Evolutionary conservation across 1,139 yeast species (phyloP), one percentile per base, ranked within the genome.

Genomic region (Candida tunisiensis): DNA sequence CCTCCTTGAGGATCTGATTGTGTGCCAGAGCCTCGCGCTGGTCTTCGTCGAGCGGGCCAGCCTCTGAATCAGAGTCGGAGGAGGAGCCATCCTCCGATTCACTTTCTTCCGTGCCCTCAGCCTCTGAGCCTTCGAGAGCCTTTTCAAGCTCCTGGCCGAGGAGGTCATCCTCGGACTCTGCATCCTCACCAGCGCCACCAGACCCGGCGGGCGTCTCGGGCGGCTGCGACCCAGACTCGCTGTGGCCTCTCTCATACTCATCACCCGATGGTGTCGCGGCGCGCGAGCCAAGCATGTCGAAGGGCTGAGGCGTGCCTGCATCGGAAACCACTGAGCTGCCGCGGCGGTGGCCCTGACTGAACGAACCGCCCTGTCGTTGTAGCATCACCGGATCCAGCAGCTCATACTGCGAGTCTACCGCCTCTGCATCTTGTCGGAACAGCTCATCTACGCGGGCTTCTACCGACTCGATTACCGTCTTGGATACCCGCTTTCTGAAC

Each of bases 401-500:
- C 42, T 88, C 95, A 44, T 74, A 80, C 25, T 67, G 69, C 12
- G 78, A 67, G 30, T 75, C 83, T 44, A 79, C 88, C 0, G 95
- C 93, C 33, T 75, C 85, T 19, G 69, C 78, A 46, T 88, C 98
- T 24, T 70, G 53, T 36, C 69, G 62, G 21, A 88, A 60, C 30
- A 88, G 53, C 43, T 77, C 82, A 34, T 79, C 82, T 6, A 85
- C 93, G 34, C 69, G 66, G 16, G 69, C 66, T 38, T 85, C 94
- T 9, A 83, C 74, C 55, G 69, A 35, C 59, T 65, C 63, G 54
- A 74, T 52, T 53, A 64, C 57, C 34, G 55, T 55, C 30, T 60
- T 56, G 25, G 65, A 58, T 29, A 63, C 55, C 15, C 69, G 53
- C 34, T 57, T 60, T 18, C 71, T 57, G 44, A 70, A 72, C 26